A percentile compares a stretch with the other conserved stretches of the same genome.
Conservation (phyloP, 148 eudicot species). For the Chenopodium quinoa region DNA sequence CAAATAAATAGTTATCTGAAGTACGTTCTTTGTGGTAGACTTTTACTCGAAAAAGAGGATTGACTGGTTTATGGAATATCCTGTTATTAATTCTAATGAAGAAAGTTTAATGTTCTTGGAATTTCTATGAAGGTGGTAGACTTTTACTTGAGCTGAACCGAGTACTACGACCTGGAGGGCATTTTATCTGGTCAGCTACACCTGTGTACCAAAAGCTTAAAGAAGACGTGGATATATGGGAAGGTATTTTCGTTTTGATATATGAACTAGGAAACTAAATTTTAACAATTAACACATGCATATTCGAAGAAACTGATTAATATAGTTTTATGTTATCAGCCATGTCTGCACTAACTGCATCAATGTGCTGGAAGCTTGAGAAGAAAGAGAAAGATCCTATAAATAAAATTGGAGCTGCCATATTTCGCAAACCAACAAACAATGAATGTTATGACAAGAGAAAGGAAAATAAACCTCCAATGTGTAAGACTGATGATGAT, state of each 20-base stretch:
- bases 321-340: slow-evolving; percentile 35
- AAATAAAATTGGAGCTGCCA: slow-evolving; percentile 60
- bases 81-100: too few species aligned
- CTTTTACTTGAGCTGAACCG: slow-evolving; percentile 82
- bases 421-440: slow-evolving; percentile 62
- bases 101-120: neutral
- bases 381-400: slow-evolving; percentile 61
- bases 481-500: slow-evolving; percentile 75
- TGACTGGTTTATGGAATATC: neutral
- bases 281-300: neutral
- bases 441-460: slow-evolving; percentile 77
- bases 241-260: slow-evolving; percentile 50
- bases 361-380: slow-evolving; percentile 87
- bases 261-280: neutral
- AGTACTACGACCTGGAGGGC: slow-evolving; percentile 81
- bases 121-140: slow-evolving; percentile 59
- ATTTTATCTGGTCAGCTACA: slow-evolving; percentile 92
- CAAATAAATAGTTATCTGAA: neutral
- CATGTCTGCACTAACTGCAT: slow-evolving; percentile 65
- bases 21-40: neutral
- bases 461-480: slow-evolving; percentile 51
- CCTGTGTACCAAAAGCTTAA: slow-evolving; percentile 76
- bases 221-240: slow-evolving; percentile 85
- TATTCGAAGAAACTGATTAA: slow-evolving; percentile 18
- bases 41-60: neutral